phyloP scores from a whole-genome alignment of 345 rosid genomes.

The Brassica rapa region DNA sequence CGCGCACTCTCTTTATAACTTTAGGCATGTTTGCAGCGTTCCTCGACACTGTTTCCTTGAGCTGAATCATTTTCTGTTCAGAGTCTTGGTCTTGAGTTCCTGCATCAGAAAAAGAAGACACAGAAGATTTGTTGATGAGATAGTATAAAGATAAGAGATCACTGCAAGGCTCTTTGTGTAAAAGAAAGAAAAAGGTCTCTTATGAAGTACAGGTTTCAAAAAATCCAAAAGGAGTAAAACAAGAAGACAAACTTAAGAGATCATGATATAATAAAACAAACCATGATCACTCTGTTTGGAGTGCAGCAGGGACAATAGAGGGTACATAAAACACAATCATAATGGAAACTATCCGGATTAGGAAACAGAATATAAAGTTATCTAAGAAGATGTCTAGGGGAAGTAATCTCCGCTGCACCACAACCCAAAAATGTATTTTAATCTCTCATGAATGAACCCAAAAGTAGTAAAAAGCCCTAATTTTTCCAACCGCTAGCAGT shows the following conservation, averaged over 20 bases:
- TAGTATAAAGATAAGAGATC: neutral
- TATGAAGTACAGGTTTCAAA: neutral
- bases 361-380: too few relatives aligned
- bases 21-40: constrained; percentile 51
- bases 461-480: too few relatives aligned
- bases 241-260: too few relatives aligned
- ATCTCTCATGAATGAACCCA: neutral
- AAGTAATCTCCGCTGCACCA: too few relatives aligned
- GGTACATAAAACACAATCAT: too few relatives aligned
- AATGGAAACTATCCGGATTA: too few relatives aligned
- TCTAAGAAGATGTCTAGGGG: too few relatives aligned
- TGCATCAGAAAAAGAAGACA: neutral
- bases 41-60: constrained; percentile 52
- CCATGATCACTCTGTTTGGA: neutral
- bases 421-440: too few relatives aligned
- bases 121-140: neutral
- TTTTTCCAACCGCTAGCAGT: neutral
- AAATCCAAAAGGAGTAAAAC: too few relatives aligned
- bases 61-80: constrained; percentile 45
- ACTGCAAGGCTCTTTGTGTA: neutral
- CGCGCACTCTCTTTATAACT: constrained; percentile 59
- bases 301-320: too few relatives aligned
- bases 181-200: neutral
- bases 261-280: too few relatives aligned
- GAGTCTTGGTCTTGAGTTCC: neutral